Base-by-base conservation (phyloP, 2,329 filamentous ascomycete species). In the Claviceps maximensis region DNA sequence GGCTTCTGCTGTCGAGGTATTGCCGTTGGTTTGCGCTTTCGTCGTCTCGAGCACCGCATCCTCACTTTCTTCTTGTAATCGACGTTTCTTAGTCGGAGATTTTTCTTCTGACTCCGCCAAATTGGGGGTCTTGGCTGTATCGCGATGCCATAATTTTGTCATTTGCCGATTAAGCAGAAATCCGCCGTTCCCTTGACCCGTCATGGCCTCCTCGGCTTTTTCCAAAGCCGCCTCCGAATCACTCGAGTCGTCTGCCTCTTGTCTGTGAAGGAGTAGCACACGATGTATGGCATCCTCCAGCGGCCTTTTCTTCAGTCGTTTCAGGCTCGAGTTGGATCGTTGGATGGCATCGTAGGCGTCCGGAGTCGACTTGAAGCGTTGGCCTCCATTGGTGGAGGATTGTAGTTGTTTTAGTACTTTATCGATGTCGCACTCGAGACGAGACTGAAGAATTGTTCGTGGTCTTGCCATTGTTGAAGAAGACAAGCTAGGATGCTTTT, bases 251-350 rank as follows among this genome's bases (percentile, higher is more conserved):
- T 78, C 76, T 15, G 73, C 67, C 55, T 83, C 78, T 58, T 87
- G 80, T 58, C 83, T 84, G 5, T 91, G 73, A 19, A 89, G 80
- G 8, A 83, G 79, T 17, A 96, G 71, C 0, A 90, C 88, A 8
- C 88, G 77, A 56, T 95, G 89, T 57, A 97, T 88, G 38, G 86
- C 85, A 57, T 93, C 87, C 65, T 95, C 87, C 1, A 97, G 71
- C 0, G 85, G 74, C 56, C 83, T 84, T 67, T 93, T 95, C 41
- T 88, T 89, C 59, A 86, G 82, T 23, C 93, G 77, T 57, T 87
- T 88, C 23, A 97, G 70, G 59, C 86, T 89, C 0, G 89, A 95
- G 65, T 96, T 96, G 15, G 89, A 95, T 50, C 75, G 72, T 60
- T 89, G 87, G 56, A 97, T 89, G 54, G 79, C 80, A 41, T 89